These are phyloP conservation scores for Hanseniaspora clermontiae DNA, from an alignment of 805 yeast species.

Conservation along the genomic window DNA sequence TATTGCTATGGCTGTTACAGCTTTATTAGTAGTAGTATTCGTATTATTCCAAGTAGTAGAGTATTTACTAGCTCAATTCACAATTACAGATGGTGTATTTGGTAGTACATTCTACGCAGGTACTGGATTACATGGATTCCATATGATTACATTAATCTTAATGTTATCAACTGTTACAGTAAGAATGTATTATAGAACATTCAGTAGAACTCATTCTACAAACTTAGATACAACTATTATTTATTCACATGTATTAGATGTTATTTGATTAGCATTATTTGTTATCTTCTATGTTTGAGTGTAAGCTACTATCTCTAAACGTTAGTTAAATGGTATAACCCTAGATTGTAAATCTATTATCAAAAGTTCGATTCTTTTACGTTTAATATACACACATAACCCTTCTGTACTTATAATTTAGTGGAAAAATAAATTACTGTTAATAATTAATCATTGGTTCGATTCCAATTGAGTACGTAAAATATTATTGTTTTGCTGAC, in stretches of 20 bases:
- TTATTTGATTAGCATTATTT: constrained; percentile 23
- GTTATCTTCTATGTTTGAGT: constrained; percentile 23
- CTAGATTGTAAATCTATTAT: neutral
- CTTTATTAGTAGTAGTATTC: constrained; percentile 21
- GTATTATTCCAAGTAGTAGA: constrained; percentile 23
- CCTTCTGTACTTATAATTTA: constrained; percentile 15
- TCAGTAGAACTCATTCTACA: constrained; percentile 21
- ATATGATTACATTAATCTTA: constrained; percentile 20
- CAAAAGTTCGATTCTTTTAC: constrained; percentile 12
- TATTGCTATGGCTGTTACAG: constrained; percentile 18
- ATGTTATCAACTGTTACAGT: constrained; percentile 19
- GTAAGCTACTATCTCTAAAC: neutral
- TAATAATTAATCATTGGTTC: constrained; percentile 21
- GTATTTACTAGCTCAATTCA: constrained; percentile 21
- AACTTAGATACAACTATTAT: constrained; percentile 21
- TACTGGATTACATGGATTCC: constrained; percentile 22
- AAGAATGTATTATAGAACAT: constrained; percentile 19
- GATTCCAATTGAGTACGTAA: constrained; percentile 19
- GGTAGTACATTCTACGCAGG: constrained; percentile 22
- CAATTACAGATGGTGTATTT: constrained; percentile 22
- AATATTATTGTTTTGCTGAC: neutral
- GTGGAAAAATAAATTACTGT: constrained; percentile 18
- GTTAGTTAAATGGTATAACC: constrained; percentile 3
- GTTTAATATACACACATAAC: constrained; percentile 6
- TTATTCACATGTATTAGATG: constrained; percentile 23